Evolutionary conservation across 495 filamentous ascomycete genomes (phyloP), one percentile per base, ranked within the genome.

Genomic region (Xylaria venustula): DNA sequence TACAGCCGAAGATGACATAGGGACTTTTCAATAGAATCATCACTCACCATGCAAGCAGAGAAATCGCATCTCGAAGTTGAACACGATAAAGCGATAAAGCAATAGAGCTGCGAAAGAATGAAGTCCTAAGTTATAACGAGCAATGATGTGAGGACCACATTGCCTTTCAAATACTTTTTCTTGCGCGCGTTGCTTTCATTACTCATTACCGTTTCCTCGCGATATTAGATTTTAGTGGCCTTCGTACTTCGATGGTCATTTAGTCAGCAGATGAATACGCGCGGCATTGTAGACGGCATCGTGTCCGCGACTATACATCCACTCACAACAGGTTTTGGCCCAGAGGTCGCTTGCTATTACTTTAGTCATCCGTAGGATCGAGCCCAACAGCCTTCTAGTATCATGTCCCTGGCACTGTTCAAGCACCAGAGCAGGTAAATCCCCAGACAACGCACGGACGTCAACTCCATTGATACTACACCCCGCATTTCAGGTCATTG

Each of bases 31-130:
- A n/a, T n/a, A n/a, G n/a, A n/a, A n/a, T n/a, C 28, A 17, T 28
- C 20, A 41, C 51, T 54, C n/a, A 54, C 61, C 61, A 40, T 63
- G 61, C 12, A 63, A 47, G 40, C 61, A 63, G 36, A 63, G 61
- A 20, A 63, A 63, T 14, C 61, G 52, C 61, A 63, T 63, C 11
- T 50, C 41, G 61, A 42, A 2, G 19, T 3, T 50, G 17, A 50
- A 2, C 28, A 20, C 28, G 48, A 7, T n/a, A n/a, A n/a, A n/a
- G n/a, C n/a, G n/a, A n/a, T n/a, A n/a, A n/a, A n/a, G n/a, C n/a
- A n/a, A n/a, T n/a, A n/a, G n/a, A n/a, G n/a, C n/a, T n/a, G n/a
- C n/a, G n/a, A n/a, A n/a, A 50, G 17, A 8, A 12, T 3, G 26
- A 9, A 50, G 32, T 11, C 0, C 7, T 22, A 50, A 50, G 30